A percentile compares a stretch with the other conserved stretches of the same genome.
phyloP scores from a whole-genome alignment of 257 asterid species.

The Solanum appendiculatum region DNA sequence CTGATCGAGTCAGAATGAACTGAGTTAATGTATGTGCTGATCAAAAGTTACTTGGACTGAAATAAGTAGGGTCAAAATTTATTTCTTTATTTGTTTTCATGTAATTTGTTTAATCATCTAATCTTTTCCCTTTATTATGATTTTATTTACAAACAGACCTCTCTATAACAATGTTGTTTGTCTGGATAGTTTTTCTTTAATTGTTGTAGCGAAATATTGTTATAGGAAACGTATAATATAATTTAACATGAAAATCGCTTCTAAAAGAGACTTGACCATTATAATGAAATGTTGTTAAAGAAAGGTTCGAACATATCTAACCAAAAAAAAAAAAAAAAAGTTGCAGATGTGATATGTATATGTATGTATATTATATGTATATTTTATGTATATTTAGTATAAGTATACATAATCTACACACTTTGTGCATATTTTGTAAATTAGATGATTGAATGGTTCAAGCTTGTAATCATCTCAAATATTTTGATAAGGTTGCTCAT shows the following conservation, averaged over 20 bases:
- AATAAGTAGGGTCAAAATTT: not conserved
- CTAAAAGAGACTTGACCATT: not conserved
- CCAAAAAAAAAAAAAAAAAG: not conserved
- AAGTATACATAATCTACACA: not conserved
- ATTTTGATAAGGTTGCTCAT: not conserved
- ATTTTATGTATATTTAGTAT: not conserved
- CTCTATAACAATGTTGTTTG: not conserved
- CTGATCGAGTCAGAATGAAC: not conserved
- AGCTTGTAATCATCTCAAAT: not conserved
- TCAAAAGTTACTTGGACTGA: not conserved
- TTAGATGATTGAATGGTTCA: not conserved
- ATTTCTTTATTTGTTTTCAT: not conserved
- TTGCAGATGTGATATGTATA: not conserved
- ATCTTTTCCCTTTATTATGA: not conserved
- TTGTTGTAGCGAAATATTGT: not conserved
- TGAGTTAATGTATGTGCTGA: not conserved
- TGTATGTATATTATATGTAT: not conserved
- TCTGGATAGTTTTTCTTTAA: not conserved
- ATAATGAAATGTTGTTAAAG: not conserved
- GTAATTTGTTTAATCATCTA: not conserved
- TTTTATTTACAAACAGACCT: not conserved
- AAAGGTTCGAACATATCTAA: not conserved
- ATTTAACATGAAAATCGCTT: not conserved
- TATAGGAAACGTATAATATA: not conserved
- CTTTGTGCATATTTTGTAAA: not conserved